phyloP scores from a whole-genome alignment of 2,329 filamentous ascomycete genomes.

The Monosporascus sp. region DNA sequence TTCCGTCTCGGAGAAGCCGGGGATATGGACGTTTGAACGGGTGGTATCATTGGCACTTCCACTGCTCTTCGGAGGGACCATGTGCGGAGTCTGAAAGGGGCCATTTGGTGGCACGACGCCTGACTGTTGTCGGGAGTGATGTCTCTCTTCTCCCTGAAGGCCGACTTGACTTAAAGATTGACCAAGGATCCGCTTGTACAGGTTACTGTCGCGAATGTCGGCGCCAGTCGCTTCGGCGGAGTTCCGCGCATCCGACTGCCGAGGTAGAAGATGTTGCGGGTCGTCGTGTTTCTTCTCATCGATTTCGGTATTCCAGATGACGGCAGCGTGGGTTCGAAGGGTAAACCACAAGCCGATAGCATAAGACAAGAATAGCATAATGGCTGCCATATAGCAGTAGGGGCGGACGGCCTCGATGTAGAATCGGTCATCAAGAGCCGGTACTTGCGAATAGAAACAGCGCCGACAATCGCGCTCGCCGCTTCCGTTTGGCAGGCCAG shows the following conservation, averaged over 20 bases:
- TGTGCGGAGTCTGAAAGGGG: constrained; percentile 53
- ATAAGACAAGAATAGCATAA: constrained; percentile 86
- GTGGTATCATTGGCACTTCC: constrained; percentile 36
- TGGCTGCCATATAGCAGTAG: constrained; percentile 84
- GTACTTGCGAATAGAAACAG: constrained; percentile 88
- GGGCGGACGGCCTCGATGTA: constrained; percentile 87
- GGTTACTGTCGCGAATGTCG: constrained; percentile 78
- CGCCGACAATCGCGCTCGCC: constrained; percentile 73
- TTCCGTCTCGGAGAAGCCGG: constrained; percentile 74
- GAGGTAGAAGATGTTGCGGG: constrained; percentile 22
- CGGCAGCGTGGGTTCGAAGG: constrained; percentile 86
- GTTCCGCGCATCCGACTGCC: constrained; percentile 31
- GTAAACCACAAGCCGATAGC: constrained; percentile 94
- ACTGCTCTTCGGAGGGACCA: constrained; percentile 66
- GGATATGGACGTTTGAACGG: constrained; percentile 46
- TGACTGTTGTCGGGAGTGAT: constrained; percentile 24
- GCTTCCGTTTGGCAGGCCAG: constrained; percentile 30
- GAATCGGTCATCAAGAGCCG: constrained; percentile 80
- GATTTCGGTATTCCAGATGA: constrained; percentile 87
- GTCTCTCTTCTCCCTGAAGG: constrained; percentile 46
- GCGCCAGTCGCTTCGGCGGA: constrained; percentile 45
- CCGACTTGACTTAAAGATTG: constrained; percentile 85
- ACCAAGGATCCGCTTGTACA: constrained; percentile 90
- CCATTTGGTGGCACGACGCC: constrained; percentile 34
- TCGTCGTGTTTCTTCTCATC: constrained; percentile 71